phyloP scores from a whole-genome alignment of 768 basidiomycete species.

The Boletellus ananiceps region DNA sequence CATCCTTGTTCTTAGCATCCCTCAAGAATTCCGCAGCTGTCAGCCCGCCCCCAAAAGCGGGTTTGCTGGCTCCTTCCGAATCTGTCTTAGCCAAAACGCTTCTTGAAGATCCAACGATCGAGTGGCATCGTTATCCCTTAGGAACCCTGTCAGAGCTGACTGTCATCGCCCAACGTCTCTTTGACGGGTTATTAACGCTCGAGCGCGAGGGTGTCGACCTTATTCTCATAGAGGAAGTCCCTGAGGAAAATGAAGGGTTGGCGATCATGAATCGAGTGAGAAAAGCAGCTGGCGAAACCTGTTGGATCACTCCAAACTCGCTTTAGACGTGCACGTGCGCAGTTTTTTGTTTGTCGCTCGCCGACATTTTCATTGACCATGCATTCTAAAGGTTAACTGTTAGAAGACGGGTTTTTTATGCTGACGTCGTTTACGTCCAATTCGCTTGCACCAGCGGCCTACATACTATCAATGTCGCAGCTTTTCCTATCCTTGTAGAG shows the following conservation, averaged over 20 bases:
- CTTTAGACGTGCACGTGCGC: conserved; percentile 19
- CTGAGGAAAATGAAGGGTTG: conserved; percentile 77
- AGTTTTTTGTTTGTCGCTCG: background rate
- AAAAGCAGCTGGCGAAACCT: conserved; percentile 74
- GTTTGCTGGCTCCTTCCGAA: conserved; percentile 64
- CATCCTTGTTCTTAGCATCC: conserved; percentile 40
- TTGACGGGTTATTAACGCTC: conserved; percentile 80
- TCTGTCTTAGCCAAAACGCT: conserved; percentile 36
- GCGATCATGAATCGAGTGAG: conserved; percentile 93
- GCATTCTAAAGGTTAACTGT: background rate
- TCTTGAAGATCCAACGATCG: conserved; percentile 33
- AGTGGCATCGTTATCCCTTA: conserved; percentile 55
- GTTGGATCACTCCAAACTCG: conserved; percentile 25
- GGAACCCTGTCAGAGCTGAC: conserved; percentile 54
- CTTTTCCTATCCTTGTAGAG: background rate
- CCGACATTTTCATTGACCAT: background rate
- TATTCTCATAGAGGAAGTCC: conserved; percentile 82
- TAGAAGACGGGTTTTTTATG: background rate
- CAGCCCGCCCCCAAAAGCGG: conserved; percentile 42
- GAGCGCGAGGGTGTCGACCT: conserved; percentile 72
- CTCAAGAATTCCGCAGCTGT: conserved; percentile 28
- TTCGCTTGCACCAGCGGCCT: background rate
- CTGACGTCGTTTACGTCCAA: background rate
- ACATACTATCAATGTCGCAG: background rate
- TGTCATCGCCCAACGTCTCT: conserved; percentile 73